phyloP scores from a whole-genome alignment of 2,329 filamentous ascomycete species.

The Sphaerulina vaccinii region DNA sequence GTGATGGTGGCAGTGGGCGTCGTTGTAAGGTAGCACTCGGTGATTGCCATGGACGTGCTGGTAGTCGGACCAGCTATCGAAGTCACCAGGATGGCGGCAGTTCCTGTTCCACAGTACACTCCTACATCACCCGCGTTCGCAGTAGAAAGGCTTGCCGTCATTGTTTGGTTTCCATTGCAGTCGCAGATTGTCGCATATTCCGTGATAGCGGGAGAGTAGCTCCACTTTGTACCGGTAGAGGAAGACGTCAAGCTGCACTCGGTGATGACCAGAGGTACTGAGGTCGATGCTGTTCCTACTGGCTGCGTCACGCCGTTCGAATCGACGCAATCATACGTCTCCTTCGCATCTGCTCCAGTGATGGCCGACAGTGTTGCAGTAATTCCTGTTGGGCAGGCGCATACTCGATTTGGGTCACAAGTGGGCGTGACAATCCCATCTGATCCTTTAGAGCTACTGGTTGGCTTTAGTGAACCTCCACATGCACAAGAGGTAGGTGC shows the following conservation, averaged over 20 bases:
- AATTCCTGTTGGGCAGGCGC: not conserved
- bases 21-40: not conserved
- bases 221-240: not conserved
- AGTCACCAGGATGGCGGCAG: not conserved
- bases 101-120: not conserved
- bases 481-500: not conserved
- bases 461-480: not conserved
- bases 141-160: not conserved
- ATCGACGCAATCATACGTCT: not conserved
- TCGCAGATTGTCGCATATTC: not conserved
- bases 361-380: not conserved
- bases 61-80: not conserved
- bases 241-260: not conserved
- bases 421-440: not conserved
- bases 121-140: not conserved
- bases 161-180: not conserved
- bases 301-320: not conserved
- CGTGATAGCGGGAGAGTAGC: not conserved
- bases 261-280: not conserved
- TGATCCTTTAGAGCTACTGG: not conserved
- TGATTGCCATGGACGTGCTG: not conserved
- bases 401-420: not conserved
- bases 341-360: not conserved
- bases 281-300: not conserved
- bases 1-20: not conserved